phyloP scores from a whole-genome alignment of 768 basidiomycete species.

The Paxillus ammoniavirescens region DNA sequence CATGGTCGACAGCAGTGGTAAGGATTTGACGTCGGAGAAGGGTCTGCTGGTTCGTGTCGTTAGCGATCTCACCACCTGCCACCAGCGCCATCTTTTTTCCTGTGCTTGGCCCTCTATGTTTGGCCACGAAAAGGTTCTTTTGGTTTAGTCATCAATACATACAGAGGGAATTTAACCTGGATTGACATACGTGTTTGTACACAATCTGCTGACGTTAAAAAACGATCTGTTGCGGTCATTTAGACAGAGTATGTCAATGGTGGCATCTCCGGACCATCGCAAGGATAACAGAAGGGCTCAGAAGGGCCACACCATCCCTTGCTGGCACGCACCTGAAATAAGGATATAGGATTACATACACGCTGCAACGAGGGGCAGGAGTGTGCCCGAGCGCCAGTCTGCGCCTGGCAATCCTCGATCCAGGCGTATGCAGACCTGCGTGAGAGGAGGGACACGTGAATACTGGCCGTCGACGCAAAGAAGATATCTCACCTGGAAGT shows the following conservation, averaged over 20 bases:
- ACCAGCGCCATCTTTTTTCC: background rate
- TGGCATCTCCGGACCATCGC: constrained; percentile 1
- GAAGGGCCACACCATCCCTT: constrained; percentile 18
- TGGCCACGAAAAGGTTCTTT: constrained; percentile 9
- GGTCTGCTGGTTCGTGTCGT: too few species aligned
- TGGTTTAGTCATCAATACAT: constrained; percentile 13
- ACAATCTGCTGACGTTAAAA: constrained; percentile 9
- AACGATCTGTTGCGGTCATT: background rate
- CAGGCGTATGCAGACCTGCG: constrained; percentile 35
- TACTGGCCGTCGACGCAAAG: constrained; percentile 19
- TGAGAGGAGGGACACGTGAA: constrained; percentile 16
- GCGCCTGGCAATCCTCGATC: constrained; percentile 30
- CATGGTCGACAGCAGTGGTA: constrained; percentile 20
- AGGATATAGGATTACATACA: constrained; percentile 26
- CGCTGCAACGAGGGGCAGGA: constrained; percentile 17
- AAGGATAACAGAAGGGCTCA: constrained; percentile 2
- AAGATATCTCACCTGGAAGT: constrained; percentile 25
- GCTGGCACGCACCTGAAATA: constrained; percentile 20
- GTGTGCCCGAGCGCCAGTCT: constrained; percentile 28
- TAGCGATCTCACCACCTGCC: too few species aligned
- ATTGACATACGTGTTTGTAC: constrained; percentile 13
- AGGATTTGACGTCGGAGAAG: constrained; percentile 9
- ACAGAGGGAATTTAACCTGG: too few species aligned
- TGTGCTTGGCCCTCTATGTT: constrained; percentile 3
- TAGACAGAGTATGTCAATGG: constrained; percentile 6